Conservation (phyloP, 31 red algal species). For the Odonthalia washingtoniensis region DNA sequence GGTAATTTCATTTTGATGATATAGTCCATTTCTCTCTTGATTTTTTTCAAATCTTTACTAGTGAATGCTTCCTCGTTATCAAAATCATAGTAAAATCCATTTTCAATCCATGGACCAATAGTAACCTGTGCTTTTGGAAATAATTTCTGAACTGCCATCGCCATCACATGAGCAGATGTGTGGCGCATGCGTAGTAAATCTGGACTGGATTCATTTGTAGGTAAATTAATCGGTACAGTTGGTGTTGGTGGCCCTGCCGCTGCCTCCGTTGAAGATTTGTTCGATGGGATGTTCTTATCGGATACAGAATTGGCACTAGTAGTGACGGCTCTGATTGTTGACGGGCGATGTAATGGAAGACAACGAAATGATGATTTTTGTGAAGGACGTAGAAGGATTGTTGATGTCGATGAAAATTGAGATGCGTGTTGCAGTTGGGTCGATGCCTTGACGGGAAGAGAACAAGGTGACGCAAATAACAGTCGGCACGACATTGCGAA, state of each 20-base stretch:
- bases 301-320: neutral
- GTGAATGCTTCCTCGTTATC: constrained; percentile 80
- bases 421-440: neutral
- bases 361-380: neutral
- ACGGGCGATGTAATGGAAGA: neutral
- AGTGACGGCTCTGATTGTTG: neutral
- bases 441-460: no score
- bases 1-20: constrained; percentile 92
- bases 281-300: neutral
- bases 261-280: neutral
- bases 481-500: neutral
- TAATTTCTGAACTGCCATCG: constrained; percentile 97
- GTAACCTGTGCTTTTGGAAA: constrained; percentile 99
- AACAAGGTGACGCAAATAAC: neutral
- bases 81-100: constrained; percentile 99
- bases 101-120: constrained; percentile 99
- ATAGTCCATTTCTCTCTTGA: constrained; percentile 98
- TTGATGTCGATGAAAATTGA: neutral
- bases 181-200: constrained; percentile 86
- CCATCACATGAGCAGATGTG: constrained; percentile 97
- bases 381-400: neutral
- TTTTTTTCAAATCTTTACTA: constrained; percentile 85
- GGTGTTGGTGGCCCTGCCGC: neutral
- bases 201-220: constrained; percentile 81
- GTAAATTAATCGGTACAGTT: constrained; percentile 57